Base-by-base conservation (phyloP, 768 basidiomycete genomes). In the Cystofilobasidium macerans region DNA sequence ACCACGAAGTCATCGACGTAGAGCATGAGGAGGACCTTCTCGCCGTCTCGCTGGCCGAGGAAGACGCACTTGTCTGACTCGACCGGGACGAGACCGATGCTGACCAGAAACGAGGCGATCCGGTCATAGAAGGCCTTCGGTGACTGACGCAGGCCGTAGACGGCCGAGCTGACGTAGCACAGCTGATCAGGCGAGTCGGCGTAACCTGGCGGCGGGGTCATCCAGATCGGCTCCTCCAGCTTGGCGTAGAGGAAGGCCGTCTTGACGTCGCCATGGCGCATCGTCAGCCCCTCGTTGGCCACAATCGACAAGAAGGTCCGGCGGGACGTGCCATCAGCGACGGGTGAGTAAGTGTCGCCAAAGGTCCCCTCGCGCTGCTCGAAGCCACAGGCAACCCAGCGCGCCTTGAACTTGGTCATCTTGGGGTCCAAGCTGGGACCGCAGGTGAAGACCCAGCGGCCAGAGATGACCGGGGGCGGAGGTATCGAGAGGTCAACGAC, bases 1-100 rank as follows among this genome's bases (percentile, higher is more conserved):
- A 62, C 32, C 4, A 62, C 20, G 33, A 62, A 8, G 32, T 51
- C 61, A 35, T 62, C 61, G 16, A 62, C 61, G 47, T 62, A 62
- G 7, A 42, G n/a, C n/a, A n/a, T n/a, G 9, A 40, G 22, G 22
- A 32, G 61, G 28, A 62, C 24, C 22, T 35, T 14, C 45, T 48
- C 32, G 12, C 32, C 47, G 47, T 33, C 45, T 5, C 13, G 42
- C 42, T n/a, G 45, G 26, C 28, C 14, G 5, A 45, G 45, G n/a
- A 51, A 47, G n/a, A 47, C 22, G 45, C 45, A 47, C 4, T 20
- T 3, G n/a, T 47, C 45, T 3, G 45, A 20, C 7, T 47, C 45
- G 45, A 13, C 13, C 6, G 45, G n/a, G 4, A n/a, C 6, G 45
- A 47, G 24, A 3, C 45, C 45, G 22, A 47, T 3, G 45, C 4